phyloP scores from a whole-genome alignment of 2,329 filamentous ascomycete species.

The Sphaceloma murrayae region DNA sequence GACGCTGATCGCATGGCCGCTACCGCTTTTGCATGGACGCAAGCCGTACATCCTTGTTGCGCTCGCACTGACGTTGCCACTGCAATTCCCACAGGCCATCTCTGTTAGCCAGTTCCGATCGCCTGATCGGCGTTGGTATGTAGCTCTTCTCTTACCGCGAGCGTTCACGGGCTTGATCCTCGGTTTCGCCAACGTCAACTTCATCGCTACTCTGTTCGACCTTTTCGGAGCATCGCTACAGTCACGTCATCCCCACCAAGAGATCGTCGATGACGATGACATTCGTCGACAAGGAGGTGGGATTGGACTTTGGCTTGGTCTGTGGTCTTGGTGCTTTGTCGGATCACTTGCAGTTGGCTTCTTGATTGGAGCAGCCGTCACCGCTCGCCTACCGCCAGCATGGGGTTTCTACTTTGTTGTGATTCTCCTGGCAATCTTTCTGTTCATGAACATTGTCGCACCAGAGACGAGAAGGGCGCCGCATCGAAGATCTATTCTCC shows the following conservation, averaged over 20 bases:
- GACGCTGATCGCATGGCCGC: constrained; percentile 62
- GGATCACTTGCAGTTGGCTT: constrained; percentile 64
- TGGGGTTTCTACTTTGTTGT: constrained; percentile 72
- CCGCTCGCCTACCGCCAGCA: constrained; percentile 52
- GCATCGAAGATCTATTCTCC: constrained; percentile 58
- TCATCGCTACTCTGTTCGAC: constrained; percentile 60
- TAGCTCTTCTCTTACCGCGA: constrained; percentile 53
- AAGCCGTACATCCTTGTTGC: constrained; percentile 67
- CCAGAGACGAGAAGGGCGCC: constrained; percentile 63
- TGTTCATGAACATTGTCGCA: constrained; percentile 60
- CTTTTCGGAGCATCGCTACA: constrained; percentile 68
- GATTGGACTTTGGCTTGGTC: constrained; percentile 68
- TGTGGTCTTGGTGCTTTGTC: constrained; percentile 70
- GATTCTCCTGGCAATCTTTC: constrained; percentile 53
- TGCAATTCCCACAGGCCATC: constrained; percentile 67
- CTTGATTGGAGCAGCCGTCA: constrained; percentile 59
- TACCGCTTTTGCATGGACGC: constrained; percentile 64
- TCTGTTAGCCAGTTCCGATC: constrained; percentile 48
- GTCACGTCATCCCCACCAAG: constrained; percentile 62
- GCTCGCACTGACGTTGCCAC: constrained; percentile 58
- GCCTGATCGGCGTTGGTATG: constrained; percentile 47
- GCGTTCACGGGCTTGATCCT: constrained; percentile 58
- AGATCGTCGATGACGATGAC: constrained; percentile 57
- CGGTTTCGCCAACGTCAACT: constrained; percentile 70
- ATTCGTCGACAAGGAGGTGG: constrained; percentile 66